Evolutionary conservation across 2,329 filamentous ascomycete genomes (phyloP).

Genomic region (Monilinia vaccinii-corymbosi): DNA sequence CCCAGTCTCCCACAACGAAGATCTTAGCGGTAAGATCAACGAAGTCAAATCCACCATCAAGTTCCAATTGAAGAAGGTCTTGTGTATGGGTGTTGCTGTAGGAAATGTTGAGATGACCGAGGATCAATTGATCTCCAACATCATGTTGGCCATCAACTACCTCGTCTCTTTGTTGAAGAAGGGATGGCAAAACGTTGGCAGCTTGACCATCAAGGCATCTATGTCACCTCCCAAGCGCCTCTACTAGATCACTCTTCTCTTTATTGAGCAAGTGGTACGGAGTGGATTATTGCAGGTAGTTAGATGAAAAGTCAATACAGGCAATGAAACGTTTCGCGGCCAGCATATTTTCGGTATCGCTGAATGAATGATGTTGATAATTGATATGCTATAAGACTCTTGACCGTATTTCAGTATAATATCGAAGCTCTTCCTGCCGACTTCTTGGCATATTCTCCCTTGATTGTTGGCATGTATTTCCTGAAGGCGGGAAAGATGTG

Average conservation of each 20-base stretch:
- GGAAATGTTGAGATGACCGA: conserved; percentile 96
- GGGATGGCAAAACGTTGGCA: conserved; percentile 99
- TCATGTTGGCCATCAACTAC: conserved; percentile 99
- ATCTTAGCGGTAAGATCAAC: conserved; percentile 89
- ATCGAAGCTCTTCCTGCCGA: background rate
- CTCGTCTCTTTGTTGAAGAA: conserved; percentile 99
- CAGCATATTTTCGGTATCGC: background rate
- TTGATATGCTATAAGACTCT: background rate
- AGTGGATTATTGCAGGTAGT: conserved; percentile 19
- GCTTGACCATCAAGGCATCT: conserved; percentile 98
- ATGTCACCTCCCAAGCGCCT: conserved; percentile 98
- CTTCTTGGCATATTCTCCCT: background rate
- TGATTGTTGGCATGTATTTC: too few species aligned
- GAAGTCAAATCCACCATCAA: conserved; percentile 99
- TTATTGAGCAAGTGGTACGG: conserved; percentile 23
- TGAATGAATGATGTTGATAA: background rate
- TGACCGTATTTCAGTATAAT: background rate
- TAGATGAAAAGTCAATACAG: conserved; percentile 21
- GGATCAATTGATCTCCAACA: conserved; percentile 95
- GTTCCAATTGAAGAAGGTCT: conserved; percentile 99
- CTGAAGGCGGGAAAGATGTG: background rate
- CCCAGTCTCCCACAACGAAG: conserved; percentile 92
- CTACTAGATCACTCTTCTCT: conserved; percentile 56
- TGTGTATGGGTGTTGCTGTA: conserved; percentile 99
- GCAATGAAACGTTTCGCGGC: conserved; percentile 9